phyloP scores from a whole-genome alignment of 768 basidiomycete species.

The Saitozyma podzolica region DNA sequence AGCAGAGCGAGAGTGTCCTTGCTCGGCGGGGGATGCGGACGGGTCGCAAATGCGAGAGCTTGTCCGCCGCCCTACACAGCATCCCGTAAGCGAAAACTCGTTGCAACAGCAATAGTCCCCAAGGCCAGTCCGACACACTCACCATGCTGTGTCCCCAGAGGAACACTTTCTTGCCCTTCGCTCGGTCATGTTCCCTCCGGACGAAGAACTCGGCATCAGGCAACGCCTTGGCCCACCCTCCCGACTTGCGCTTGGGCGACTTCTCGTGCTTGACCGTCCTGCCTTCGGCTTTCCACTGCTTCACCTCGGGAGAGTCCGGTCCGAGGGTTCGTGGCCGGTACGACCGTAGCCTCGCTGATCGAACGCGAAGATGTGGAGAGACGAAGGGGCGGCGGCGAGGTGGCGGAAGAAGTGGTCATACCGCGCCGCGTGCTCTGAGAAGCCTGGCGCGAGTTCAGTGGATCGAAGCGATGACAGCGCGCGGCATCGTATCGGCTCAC shows the following conservation, averaged over 20 bases:
- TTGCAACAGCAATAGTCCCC: not conserved
- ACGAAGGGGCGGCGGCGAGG: slow-evolving; percentile 34
- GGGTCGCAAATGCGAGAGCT: slow-evolving; percentile 37
- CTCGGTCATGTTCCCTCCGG: slow-evolving; percentile 21
- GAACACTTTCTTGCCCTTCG: slow-evolving; percentile 41
- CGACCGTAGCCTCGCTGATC: slow-evolving; percentile 46
- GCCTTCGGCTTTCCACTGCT: slow-evolving; percentile 37
- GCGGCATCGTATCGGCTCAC: slow-evolving; percentile 8
- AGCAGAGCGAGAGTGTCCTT: slow-evolving; percentile 24
- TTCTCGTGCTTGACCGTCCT: slow-evolving; percentile 33
- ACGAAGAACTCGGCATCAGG: slow-evolving; percentile 48
- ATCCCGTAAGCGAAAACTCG: not conserved
- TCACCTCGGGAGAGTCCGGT: slow-evolving; percentile 17
- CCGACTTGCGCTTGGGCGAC: slow-evolving; percentile 34
- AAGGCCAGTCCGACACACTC: slow-evolving; percentile 7
- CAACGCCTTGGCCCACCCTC: slow-evolving; percentile 44
- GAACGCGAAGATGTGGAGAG: slow-evolving; percentile 38
- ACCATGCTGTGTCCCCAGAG: slow-evolving; percentile 47
- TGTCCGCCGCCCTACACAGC: slow-evolving; percentile 38
- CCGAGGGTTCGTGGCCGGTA: slow-evolving; percentile 32
- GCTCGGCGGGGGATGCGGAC: slow-evolving; percentile 27
- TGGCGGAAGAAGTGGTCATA: slow-evolving; percentile 40
- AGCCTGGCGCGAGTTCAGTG: slow-evolving; percentile 17
- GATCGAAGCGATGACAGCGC: slow-evolving; percentile 2
- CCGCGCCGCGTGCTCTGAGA: slow-evolving; percentile 41